These are phyloP conservation scores for Mortierella antarctica DNA, from an alignment of 192 early-diverging fungal species.

Conservation along the genomic window DNA sequence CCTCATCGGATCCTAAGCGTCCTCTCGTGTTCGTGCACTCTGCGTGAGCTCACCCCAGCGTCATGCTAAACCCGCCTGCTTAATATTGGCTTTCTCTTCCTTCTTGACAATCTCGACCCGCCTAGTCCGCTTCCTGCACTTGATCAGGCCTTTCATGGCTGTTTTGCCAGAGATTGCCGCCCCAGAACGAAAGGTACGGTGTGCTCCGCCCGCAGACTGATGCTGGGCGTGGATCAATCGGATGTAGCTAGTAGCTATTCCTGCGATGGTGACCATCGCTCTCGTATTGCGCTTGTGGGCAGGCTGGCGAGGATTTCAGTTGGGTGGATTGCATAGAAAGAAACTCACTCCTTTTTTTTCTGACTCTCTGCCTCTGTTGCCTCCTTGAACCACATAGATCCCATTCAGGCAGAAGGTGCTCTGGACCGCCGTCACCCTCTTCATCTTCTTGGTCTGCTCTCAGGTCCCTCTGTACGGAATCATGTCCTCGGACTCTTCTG, in stretches of 20 bases:
- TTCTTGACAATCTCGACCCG: constrained; percentile 11
- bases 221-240: no score
- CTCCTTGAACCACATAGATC: constrained; percentile 62
- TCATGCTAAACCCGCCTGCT: not conserved
- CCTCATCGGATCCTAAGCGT: no score
- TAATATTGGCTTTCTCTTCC: constrained; percentile 3
- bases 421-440: constrained; percentile 99
- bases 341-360: not conserved
- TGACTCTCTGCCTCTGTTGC: no score
- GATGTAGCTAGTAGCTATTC: no score
- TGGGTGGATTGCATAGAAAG: no score
- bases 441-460: constrained; percentile 99
- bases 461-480: constrained; percentile 99
- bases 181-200: constrained; percentile 94
- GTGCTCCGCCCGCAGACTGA: not conserved
- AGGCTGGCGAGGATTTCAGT: no score
- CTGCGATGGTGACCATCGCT: no score
- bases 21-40: no score
- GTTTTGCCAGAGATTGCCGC: constrained; percentile 97
- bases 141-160: constrained; percentile 97
- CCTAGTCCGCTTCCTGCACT: constrained; percentile 93
- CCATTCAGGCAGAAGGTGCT: constrained; percentile 98
- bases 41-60: not conserved
- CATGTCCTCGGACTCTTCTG: constrained; percentile 98
- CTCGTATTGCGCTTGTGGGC: no score